Evolutionary conservation across 768 basidiomycete genomes (phyloP).

Genomic region (Leccinum aurantiacum): DNA sequence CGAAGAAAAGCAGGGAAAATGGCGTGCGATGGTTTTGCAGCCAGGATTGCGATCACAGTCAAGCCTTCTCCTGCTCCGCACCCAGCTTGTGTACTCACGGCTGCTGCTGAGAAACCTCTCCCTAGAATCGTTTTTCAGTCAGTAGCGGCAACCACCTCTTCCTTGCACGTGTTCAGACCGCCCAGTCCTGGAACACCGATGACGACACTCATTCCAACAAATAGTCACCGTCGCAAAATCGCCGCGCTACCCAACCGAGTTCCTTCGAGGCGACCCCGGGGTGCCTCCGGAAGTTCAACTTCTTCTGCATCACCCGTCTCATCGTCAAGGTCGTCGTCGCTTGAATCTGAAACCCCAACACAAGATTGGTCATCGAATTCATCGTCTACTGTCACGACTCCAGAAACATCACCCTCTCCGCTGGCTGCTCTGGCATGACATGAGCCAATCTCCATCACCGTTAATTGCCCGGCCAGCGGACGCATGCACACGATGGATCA

Average conservation of each 20-base stretch:
- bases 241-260: slow-evolving; percentile 29
- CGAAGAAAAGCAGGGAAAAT: slow-evolving; percentile 5
- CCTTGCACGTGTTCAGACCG: slow-evolving; percentile 18
- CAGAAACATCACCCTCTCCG: background rate
- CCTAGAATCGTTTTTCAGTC: background rate
- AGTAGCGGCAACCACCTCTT: slow-evolving; percentile 9
- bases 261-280: slow-evolving; percentile 10
- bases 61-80: slow-evolving; percentile 16
- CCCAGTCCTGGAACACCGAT: slow-evolving; percentile 18
- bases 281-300: background rate
- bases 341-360: background rate
- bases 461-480: background rate
- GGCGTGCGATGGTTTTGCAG: background rate
- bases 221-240: slow-evolving; percentile 14
- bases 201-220: slow-evolving; percentile 13
- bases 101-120: background rate
- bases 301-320: background rate
- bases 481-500: background rate
- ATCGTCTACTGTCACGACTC: background rate
- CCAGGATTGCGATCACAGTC: slow-evolving; percentile 16
- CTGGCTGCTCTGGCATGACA: background rate
- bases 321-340: slow-evolving; percentile 1
- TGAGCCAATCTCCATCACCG: background rate
- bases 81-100: slow-evolving; percentile 14
- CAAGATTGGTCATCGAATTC: background rate